Base-by-base conservation (phyloP, 495 filamentous ascomycete species). In the Annulohypoxylon stygium region DNA sequence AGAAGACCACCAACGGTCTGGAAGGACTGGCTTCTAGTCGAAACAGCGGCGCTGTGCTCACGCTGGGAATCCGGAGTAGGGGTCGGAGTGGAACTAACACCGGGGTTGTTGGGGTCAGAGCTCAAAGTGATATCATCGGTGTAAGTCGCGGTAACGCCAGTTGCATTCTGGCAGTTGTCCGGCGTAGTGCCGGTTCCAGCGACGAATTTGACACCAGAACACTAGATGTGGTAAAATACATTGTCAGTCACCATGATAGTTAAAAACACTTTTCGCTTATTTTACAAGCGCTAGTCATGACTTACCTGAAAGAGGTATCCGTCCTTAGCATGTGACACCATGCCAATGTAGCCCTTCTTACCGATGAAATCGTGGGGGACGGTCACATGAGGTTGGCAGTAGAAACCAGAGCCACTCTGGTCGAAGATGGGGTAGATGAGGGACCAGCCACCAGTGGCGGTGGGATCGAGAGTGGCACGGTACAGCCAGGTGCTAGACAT, bases 301-400 rank as follows among this genome's bases (percentile, higher is more conserved):
- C 65, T 30, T 75, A 88, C 86, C 81, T 87, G 85, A 75, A 80
- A 88, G 7, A 88, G 74, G 5, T 83, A 66, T 2, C 86, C 86
- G 62, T 88, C 86, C 0, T 78, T 65, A 3, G 79, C 84, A 36
- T 83, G 69, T 23, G 75, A 75, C 1, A 83, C 81, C 16, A 88
- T 59, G 3, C 82, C 71, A 45, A 88, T 70, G 11, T 87, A 76
- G 34, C 83, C 86, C 71, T 84, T 86, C 73, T 86, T 76, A 23
- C 86, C 86, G 3, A 80, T 82, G 75, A 78, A 88, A 12, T 77
- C 78, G 30, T 72, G 65, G 20, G 84, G 83, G 11, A 82, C 75
- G 2, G 74, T 78, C 43, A 88, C 75, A 23, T 57, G 61, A 0
- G 78, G 78, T 68, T 79, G 75, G 72, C 86, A 88, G 66, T 80